Conservation (phyloP, 495 filamentous ascomycete species). For the Parathielavia hyrcaniae region DNA sequence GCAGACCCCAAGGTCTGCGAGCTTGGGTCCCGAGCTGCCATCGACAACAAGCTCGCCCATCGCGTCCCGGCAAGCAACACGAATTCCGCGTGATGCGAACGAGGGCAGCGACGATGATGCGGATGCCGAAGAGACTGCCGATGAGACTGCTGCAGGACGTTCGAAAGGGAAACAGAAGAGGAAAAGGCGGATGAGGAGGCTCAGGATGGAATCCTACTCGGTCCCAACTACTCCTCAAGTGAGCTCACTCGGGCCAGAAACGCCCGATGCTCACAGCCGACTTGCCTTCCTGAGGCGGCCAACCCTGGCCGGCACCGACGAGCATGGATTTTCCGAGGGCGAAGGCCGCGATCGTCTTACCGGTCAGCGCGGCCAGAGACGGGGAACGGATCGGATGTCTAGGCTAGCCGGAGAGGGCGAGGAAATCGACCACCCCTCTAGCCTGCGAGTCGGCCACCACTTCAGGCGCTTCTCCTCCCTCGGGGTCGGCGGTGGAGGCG, state of each 20-base stretch:
- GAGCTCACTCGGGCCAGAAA: constrained; percentile 25
- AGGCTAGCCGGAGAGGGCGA: constrained; percentile 29
- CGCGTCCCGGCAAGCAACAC: constrained; percentile 38
- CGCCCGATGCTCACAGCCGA: constrained; percentile 30
- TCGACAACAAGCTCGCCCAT: constrained; percentile 42
- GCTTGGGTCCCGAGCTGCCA: constrained; percentile 24
- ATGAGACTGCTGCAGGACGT: constrained; percentile 46
- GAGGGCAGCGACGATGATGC: constrained; percentile 66
- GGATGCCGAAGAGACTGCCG: constrained; percentile 67
- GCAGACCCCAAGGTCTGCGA: constrained; percentile 41
- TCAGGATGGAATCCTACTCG: constrained; percentile 43
- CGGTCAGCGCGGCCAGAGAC: constrained; percentile 47
- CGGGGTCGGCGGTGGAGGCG: constrained; percentile 34
- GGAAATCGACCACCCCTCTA: constrained; percentile 43
- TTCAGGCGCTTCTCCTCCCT: constrained; percentile 70
- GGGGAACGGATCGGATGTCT: constrained; percentile 50
- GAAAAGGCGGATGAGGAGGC: constrained; percentile 50
- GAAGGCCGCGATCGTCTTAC: constrained; percentile 73
- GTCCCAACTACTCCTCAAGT: constrained; percentile 36
- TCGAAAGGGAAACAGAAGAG: constrained; percentile 42
- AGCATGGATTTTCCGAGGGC: constrained; percentile 76
- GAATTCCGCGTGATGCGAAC: constrained; percentile 45
- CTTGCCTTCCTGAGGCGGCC: constrained; percentile 57
- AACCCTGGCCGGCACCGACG: constrained; percentile 61
- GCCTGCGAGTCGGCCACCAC: constrained; percentile 62